phyloP scores from a whole-genome alignment of 495 filamentous ascomycete genomes.

The Hypoxylon fragiforme region DNA sequence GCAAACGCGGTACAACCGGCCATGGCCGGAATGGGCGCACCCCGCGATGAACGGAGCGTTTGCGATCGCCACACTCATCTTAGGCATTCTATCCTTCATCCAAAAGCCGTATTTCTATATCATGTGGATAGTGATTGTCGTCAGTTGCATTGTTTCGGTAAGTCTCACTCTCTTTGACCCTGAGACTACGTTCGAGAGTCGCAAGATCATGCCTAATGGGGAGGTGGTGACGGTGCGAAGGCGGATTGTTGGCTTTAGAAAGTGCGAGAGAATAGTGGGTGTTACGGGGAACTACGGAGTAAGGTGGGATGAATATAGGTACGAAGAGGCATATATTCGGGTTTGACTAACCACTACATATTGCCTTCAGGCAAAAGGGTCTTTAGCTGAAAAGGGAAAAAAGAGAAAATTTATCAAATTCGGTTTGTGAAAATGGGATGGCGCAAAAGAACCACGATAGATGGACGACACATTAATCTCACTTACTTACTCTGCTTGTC shows the following conservation, averaged over 20 bases:
- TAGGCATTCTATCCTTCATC: background rate
- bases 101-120: background rate
- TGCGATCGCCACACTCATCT: background rate
- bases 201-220: background rate
- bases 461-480: too few relatives aligned
- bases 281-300: background rate
- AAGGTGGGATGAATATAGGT: background rate
- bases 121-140: background rate
- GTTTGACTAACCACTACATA: too few relatives aligned
- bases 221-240: background rate
- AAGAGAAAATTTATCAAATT: too few relatives aligned
- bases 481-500: slow-evolving; percentile 9
- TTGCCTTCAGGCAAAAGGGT: too few relatives aligned
- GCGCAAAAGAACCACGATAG: too few relatives aligned
- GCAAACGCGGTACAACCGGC: background rate
- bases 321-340: background rate
- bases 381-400: too few relatives aligned
- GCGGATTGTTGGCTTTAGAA: background rate
- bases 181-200: background rate
- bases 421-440: too few relatives aligned
- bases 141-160: background rate
- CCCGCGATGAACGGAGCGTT: background rate
- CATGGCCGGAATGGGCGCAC: background rate
- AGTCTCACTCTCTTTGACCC: background rate
- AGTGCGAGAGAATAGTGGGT: background rate